phyloP scores from a whole-genome alignment of 352 stramenopile species.

The Phytophthora hibernalis region DNA sequence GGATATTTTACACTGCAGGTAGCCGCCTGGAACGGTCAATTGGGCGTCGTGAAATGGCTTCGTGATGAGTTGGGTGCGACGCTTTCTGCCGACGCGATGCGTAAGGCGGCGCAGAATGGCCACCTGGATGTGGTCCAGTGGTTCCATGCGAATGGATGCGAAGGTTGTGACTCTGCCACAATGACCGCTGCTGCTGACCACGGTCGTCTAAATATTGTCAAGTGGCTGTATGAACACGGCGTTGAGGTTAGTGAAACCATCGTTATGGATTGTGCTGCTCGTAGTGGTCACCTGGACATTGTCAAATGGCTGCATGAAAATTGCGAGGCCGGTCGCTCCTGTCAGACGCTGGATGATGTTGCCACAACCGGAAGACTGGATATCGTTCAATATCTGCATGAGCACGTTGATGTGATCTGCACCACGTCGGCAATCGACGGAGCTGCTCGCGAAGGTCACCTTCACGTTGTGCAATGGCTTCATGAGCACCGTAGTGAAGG shows the following conservation, averaged over 20 bases:
- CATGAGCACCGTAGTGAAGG: conserved; percentile 30
- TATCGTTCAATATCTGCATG: conserved; percentile 20
- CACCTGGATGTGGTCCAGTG: conserved; percentile 31
- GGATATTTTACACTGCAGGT: conserved; percentile 25
- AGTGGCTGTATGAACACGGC: conserved; percentile 27
- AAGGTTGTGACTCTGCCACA: conserved; percentile 19
- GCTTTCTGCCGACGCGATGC: conserved; percentile 21
- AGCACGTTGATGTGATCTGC: conserved; percentile 3
- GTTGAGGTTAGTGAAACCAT: conserved; percentile 7
- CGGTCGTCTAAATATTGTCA: conserved; percentile 26
- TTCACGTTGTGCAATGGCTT: conserved; percentile 32
- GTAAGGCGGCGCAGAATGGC: conserved; percentile 27
- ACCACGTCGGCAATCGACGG: conserved; percentile 28
- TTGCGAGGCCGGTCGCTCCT: too few species aligned
- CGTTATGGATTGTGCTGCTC: conserved; percentile 26
- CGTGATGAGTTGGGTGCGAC: conserved; percentile 8
- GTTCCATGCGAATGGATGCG: conserved; percentile 27
- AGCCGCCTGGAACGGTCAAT: conserved; percentile 27
- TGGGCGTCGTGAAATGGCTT: conserved; percentile 34
- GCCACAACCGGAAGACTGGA: conserved; percentile 19
- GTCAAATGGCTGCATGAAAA: conserved; percentile 36
- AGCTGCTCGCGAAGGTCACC: conserved; percentile 26
- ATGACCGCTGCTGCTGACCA: conserved; percentile 21
- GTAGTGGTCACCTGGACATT: conserved; percentile 28
- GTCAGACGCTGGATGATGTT: conserved; percentile 30